phyloP scores from a whole-genome alignment of 306 rosid species.

The Cajanus cajan region DNA sequence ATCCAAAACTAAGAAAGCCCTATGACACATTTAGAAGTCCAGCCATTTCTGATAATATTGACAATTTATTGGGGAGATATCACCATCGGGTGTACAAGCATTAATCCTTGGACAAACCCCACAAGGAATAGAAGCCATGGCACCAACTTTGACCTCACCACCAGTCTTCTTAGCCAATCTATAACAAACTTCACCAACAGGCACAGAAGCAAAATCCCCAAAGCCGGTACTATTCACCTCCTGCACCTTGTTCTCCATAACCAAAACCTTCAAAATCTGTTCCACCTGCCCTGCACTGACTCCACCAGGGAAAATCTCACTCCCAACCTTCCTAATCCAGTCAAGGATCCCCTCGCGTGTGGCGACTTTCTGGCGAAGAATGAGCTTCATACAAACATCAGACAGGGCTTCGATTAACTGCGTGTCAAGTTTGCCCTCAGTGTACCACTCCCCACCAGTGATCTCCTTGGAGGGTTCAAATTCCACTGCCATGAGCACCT shows the following conservation, averaged over 20 bases:
- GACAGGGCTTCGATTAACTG: neutral
- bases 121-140: slow-evolving; percentile 67
- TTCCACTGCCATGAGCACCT: slow-evolving; percentile 27
- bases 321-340: neutral
- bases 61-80: slow-evolving; percentile 53
- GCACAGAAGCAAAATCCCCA: neutral
- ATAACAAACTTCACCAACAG: slow-evolving; percentile 41
- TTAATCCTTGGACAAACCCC: slow-evolving; percentile 59
- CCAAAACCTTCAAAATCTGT: neutral
- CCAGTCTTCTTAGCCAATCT: slow-evolving; percentile 39
- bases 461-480: slow-evolving; percentile 35
- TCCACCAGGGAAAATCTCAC: neutral
- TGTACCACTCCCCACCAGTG: slow-evolving; percentile 65
- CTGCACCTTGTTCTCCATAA: neutral
- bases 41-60: slow-evolving; percentile 51
- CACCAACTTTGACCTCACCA: slow-evolving; percentile 20
- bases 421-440: slow-evolving; percentile 36
- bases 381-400: slow-evolving; percentile 19
- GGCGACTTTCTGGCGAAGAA: slow-evolving; percentile 31
- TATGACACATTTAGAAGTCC: slow-evolving; percentile 35
- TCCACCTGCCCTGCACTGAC: neutral
- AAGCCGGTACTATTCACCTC: slow-evolving; percentile 14
- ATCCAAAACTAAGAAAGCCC: neutral
- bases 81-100: slow-evolving; percentile 51
- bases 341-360: neutral